Conservation (phyloP, 345 rosid species). For the Gossypium australe region DNA sequence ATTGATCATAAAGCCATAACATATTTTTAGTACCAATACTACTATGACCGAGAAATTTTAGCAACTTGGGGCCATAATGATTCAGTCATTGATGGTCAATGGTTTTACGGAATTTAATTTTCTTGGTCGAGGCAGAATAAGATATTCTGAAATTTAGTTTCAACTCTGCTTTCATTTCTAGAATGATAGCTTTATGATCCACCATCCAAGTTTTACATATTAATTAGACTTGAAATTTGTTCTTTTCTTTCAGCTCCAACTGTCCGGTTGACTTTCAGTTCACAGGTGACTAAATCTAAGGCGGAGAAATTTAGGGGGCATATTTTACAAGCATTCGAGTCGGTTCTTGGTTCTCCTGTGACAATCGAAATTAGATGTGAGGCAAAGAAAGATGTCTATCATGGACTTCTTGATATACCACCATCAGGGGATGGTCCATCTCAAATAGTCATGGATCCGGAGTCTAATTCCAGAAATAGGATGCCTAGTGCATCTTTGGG, state of each 20-base stretch:
- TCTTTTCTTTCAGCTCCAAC: conserved; percentile 70
- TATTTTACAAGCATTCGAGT: conserved; percentile 77
- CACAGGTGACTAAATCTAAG: conserved; percentile 44
- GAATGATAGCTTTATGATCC: not conserved
- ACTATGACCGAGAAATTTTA: not conserved
- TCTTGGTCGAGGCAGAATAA: not conserved
- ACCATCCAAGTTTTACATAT: not conserved
- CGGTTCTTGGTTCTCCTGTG: conserved; percentile 69
- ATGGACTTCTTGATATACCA: conserved; percentile 36
- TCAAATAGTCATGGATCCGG: conserved; percentile 24
- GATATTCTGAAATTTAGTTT: not conserved
- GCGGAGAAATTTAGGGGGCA: conserved; percentile 68
- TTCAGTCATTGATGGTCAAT: not conserved
- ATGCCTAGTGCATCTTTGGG: conserved; percentile 13
- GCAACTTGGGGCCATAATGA: not conserved
- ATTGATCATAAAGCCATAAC: conserved; percentile 10
- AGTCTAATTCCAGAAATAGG: conserved; percentile 16
- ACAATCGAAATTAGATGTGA: conserved; percentile 80
- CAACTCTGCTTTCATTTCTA: not conserved
- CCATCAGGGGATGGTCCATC: conserved; percentile 35
- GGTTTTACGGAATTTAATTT: not conserved
- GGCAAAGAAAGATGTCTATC: conserved; percentile 33
- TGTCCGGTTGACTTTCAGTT: conserved; percentile 65
- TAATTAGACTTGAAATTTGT: not conserved
- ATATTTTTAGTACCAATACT: not conserved